Evolutionary conservation across 73 alveolate species (phyloP).

Genomic region (Blepharisma stoltei): DNA sequence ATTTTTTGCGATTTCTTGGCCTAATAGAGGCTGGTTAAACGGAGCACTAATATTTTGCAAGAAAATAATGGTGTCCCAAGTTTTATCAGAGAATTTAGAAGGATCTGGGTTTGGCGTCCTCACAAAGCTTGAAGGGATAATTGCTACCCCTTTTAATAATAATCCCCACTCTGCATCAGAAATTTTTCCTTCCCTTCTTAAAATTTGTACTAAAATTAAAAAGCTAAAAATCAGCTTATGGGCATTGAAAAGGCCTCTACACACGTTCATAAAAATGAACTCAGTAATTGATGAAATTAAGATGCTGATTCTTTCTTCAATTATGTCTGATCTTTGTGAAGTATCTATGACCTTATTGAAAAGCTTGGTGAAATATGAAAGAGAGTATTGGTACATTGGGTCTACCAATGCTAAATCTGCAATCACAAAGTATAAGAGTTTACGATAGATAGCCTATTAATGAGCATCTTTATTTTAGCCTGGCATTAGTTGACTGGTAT

Average conservation of each 20-base stretch:
- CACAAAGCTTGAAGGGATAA: slow-evolving; percentile 30
- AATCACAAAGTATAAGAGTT: slow-evolving; percentile 96
- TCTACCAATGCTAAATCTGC: slow-evolving; percentile 88
- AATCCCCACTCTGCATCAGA: slow-evolving; percentile 83
- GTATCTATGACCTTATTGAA: slow-evolving; percentile 91
- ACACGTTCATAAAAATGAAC: slow-evolving; percentile 90
- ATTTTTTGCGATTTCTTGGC: slow-evolving; percentile 84
- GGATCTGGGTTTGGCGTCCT: slow-evolving; percentile 55
- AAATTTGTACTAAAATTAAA: slow-evolving; percentile 89
- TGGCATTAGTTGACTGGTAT: too few relatives aligned
- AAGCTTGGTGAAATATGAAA: slow-evolving; percentile 92
- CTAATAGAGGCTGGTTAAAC: slow-evolving; percentile 81
- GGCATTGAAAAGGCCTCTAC: slow-evolving; percentile 98
- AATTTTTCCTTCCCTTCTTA: slow-evolving; percentile 78
- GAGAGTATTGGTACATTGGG: slow-evolving; percentile 99
- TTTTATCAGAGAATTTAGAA: slow-evolving; percentile 42
- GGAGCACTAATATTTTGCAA: slow-evolving; percentile 77
- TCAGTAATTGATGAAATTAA: slow-evolving; percentile 83
- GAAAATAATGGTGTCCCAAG: slow-evolving; percentile 53
- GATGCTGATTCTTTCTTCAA: slow-evolving; percentile 86
- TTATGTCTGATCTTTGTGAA: slow-evolving; percentile 71
- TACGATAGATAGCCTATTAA: too few relatives aligned
- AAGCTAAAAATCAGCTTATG: slow-evolving; percentile 97
- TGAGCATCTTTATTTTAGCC: too few relatives aligned
- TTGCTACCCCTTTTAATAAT: slow-evolving; percentile 73